These are phyloP conservation scores for Bothriochloa decipiens DNA, from an alignment of 176 grass and related monocot species.

Conservation along the genomic window DNA sequence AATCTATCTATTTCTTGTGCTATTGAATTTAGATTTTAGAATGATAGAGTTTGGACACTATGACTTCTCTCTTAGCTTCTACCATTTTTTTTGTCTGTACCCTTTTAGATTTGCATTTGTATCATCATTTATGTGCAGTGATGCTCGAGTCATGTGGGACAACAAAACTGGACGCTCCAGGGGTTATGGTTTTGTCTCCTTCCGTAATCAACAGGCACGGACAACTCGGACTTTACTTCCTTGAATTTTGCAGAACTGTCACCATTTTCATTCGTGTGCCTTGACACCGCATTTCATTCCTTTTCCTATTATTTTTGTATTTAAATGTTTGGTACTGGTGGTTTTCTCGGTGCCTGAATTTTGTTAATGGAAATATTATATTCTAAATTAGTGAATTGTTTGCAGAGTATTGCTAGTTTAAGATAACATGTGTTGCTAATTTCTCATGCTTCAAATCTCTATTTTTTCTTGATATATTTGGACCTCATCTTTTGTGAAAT, in stretches of 20 bases:
- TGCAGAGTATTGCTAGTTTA: background rate
- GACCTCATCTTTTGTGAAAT: background rate
- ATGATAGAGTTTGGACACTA: slow-evolving; percentile 4
- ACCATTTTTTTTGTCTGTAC: slow-evolving; percentile 14
- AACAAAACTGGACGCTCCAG: slow-evolving; percentile 89
- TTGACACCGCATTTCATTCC: slow-evolving; percentile 10
- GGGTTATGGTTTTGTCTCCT: slow-evolving; percentile 92
- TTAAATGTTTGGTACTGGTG: slow-evolving; percentile 31
- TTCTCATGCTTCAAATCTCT: background rate
- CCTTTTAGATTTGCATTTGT: slow-evolving; percentile 37
- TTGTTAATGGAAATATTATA: background rate
- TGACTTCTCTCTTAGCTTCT: slow-evolving; percentile 20
- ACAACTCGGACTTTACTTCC: slow-evolving; percentile 1
- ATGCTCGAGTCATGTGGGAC: slow-evolving; percentile 93
- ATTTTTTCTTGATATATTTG: background rate
- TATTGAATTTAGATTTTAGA: slow-evolving; percentile 36
- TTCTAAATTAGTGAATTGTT: slow-evolving; percentile 14
- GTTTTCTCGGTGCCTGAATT: background rate
- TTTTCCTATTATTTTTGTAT: slow-evolving; percentile 11
- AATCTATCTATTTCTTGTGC: background rate
- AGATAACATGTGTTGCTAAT: background rate
- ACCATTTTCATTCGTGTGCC: slow-evolving; percentile 9
- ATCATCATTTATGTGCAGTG: slow-evolving; percentile 53
- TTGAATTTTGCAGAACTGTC: slow-evolving; percentile 36
- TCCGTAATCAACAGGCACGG: slow-evolving; percentile 77